Conservation (phyloP, 345 rosid species). For the Arabis hirsuta region DNA sequence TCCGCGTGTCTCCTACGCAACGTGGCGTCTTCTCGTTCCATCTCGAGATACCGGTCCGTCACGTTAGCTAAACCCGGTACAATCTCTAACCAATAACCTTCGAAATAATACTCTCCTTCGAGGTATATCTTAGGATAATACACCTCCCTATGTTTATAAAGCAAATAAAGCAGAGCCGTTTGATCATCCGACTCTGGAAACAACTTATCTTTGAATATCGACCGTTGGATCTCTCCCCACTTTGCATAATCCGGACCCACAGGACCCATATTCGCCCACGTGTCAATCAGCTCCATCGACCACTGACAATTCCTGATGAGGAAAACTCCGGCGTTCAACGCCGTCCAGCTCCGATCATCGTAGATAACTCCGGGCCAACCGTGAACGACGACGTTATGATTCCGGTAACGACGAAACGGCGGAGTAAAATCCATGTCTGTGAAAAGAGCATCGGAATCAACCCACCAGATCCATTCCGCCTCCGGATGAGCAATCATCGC, state of each 20-base stretch:
- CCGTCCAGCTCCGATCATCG: conserved; percentile 66
- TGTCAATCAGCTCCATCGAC: conserved; percentile 83
- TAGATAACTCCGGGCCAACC: conserved; percentile 80
- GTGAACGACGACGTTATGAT: conserved; percentile 82
- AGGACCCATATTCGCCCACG: conserved; percentile 73
- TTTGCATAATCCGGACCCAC: conserved; percentile 52
- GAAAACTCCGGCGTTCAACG: conserved; percentile 84
- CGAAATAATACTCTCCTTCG: conserved; percentile 71
- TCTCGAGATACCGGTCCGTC: conserved; percentile 56
- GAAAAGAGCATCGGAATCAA: conserved; percentile 90
- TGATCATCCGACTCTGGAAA: conserved; percentile 94
- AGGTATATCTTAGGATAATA: conserved; percentile 68
- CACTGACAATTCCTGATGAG: conserved; percentile 84
- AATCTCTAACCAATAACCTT: conserved; percentile 80
- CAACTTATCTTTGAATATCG: conserved; percentile 76
- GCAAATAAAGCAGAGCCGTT: conserved; percentile 69
- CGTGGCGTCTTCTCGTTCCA: conserved; percentile 51
- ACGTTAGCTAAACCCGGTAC: conserved; percentile 59
- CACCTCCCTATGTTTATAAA: conserved; percentile 54
- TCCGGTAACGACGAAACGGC: conserved; percentile 64
- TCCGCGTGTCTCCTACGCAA: conserved; percentile 84
- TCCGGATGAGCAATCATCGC: conserved; percentile 98
- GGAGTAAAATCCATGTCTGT: conserved; percentile 92
- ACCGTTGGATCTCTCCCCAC: conserved; percentile 74
- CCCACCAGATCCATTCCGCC: conserved; percentile 99